Percentiles rank a stretch among this genome's conserved stretches.
Conservation (phyloP, 148 eudicot genomes). For the Rhododendron molle region DNA sequence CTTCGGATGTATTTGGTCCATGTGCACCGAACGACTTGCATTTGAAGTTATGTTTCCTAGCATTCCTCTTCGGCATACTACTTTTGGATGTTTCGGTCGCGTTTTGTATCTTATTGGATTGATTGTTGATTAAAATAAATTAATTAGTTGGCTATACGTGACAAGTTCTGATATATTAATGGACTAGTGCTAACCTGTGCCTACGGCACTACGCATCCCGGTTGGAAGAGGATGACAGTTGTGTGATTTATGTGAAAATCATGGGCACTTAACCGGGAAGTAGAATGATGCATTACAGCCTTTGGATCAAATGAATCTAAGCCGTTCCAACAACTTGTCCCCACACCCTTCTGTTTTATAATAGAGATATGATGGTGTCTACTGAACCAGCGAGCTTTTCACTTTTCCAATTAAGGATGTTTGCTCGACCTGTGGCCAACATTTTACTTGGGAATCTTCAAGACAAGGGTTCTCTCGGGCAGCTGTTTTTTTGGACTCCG, state of each 20-base stretch:
- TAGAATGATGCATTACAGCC: too few species aligned
- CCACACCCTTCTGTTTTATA: too few species aligned
- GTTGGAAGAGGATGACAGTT: too few species aligned
- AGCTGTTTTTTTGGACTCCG: background rate
- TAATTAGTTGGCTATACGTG: background rate
- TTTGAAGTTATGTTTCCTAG: background rate
- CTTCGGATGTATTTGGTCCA: background rate
- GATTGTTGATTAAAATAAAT: background rate
- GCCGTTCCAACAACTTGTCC: too few species aligned
- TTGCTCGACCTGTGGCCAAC: background rate
- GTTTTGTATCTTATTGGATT: background rate
- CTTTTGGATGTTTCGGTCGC: background rate
- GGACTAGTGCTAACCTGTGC: too few species aligned
- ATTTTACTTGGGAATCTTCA: background rate
- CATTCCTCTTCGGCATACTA: background rate
- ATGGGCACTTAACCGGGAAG: too few species aligned
- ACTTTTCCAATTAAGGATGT: background rate
- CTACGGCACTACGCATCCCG: too few species aligned
- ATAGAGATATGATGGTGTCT: too few species aligned
- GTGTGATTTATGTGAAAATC: too few species aligned
- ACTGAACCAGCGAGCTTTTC: background rate
- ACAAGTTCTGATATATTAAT: background rate
- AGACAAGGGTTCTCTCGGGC: background rate
- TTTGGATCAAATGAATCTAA: too few species aligned
- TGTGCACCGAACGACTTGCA: background rate